Evolutionary conservation across 2,329 filamentous ascomycete species (phyloP), one percentile per base, ranked within the genome.

Genomic region (Aspergillus melleus): DNA sequence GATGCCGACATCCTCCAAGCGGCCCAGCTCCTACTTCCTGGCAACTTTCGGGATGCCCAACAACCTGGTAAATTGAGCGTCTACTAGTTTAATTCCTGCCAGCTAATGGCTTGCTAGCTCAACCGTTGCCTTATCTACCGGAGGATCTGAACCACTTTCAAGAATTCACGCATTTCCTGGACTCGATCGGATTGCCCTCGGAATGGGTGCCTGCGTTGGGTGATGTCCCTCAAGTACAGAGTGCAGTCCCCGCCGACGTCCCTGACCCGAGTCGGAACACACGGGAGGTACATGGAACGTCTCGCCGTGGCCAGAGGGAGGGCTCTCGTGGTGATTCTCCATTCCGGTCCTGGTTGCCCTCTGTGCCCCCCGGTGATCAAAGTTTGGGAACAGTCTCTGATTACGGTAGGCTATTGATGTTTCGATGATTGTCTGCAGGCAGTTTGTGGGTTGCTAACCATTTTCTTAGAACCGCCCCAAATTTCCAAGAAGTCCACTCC

Each of bases 1-100:
- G 72, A 74, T 58, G 65, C 72, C 3, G 71, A 73, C 19, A 72
- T 74, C 62, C 86, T 74, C 4, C 70, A 74, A 57, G 72, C 72
- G 19, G 72, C 72, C 3, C 72, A 74, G 49, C 60, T 74, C 42
- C 66, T 74, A 47, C 66, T 74, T 32, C 72, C 72, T 2, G 68
- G 67, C 8, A 68, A 65, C 53, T 74, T 72, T 58, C 65, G 67
- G 42, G 64, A 67, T 26, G 59, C 68, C 50, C 57, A 68, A 32
- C 58, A 59, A 1, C 56, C 61, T 29, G 26, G 61, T 62, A 54
- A 36, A 22, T 52, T 12, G 16, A 16, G 26, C 19, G 9, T n/a
- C 20, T 36, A 20, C 20, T 36, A 19, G 19, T n/a, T n/a, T n/a
- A n/a, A n/a, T n/a, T n/a, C 16, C 49, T 24, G 16, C 2, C 29